These are phyloP conservation scores for Globisporangium nodosum DNA, from an alignment of 352 stramenopile genomes.

Conservation along the genomic window DNA sequence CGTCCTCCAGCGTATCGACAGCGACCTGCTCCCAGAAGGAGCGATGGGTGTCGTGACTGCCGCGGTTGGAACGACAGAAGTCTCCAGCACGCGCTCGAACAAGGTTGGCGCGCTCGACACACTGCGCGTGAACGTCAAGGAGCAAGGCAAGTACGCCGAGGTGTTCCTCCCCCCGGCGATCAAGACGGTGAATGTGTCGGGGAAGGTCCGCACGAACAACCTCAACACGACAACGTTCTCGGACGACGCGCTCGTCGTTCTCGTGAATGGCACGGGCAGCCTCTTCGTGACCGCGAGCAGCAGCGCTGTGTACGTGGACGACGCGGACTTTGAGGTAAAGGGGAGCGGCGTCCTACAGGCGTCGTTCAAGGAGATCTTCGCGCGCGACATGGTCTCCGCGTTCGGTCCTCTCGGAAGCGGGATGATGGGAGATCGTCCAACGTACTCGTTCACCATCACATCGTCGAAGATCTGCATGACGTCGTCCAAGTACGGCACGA, in stretches of 20 bases:
- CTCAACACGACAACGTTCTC: neutral
- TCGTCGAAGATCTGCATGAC: neutral
- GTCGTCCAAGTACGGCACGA: neutral
- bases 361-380: slow-evolving; percentile 1
- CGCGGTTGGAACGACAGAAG: neutral
- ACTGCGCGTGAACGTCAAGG: neutral
- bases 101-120: neutral
- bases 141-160: neutral
- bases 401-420: neutral
- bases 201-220: neutral
- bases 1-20: neutral
- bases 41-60: neutral
- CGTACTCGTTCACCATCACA: neutral
- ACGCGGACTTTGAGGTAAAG: neutral
- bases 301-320: slow-evolving; percentile 6
- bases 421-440: neutral
- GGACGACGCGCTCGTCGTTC: neutral
- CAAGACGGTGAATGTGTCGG: neutral
- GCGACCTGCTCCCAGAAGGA: slow-evolving; percentile 7
- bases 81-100: neutral
- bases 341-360: neutral
- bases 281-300: slow-evolving; percentile 2
- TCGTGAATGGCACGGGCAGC: slow-evolving; percentile 5
- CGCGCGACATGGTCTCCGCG: neutral
- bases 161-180: neutral